phyloP scores from a whole-genome alignment of 352 stramenopile species.

The Peronospora destructor region DNA sequence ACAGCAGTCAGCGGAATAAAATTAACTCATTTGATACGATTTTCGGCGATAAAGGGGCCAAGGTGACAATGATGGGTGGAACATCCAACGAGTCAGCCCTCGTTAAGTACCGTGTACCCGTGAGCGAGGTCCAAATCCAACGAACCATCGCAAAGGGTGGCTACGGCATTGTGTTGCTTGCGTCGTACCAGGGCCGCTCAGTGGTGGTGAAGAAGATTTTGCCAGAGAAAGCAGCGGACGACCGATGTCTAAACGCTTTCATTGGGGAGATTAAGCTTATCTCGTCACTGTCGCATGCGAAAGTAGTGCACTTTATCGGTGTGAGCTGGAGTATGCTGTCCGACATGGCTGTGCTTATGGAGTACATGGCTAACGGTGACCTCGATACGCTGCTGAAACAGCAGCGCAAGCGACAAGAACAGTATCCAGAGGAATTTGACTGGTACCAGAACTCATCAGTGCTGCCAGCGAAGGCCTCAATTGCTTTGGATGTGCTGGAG shows the following conservation, averaged over 20 bases:
- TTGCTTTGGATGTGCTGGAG: slow-evolving; percentile 71
- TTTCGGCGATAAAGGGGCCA: slow-evolving; percentile 32
- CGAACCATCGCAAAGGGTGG: slow-evolving; percentile 64
- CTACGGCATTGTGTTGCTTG: slow-evolving; percentile 69
- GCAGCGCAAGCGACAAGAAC: slow-evolving; percentile 34
- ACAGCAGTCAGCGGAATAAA: slow-evolving; percentile 21
- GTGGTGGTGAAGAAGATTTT: slow-evolving; percentile 83
- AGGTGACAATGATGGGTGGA: slow-evolving; percentile 49
- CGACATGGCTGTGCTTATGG: slow-evolving; percentile 74
- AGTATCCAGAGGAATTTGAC: slow-evolving; percentile 48
- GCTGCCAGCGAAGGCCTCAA: slow-evolving; percentile 41
- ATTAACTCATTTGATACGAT: slow-evolving; percentile 45
- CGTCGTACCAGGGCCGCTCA: slow-evolving; percentile 44
- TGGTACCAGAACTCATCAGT: slow-evolving; percentile 56
- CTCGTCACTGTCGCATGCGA: slow-evolving; percentile 66
- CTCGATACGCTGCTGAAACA: slow-evolving; percentile 64
- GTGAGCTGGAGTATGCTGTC: slow-evolving; percentile 84
- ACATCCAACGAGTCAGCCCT: slow-evolving; percentile 51
- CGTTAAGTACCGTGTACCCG: slow-evolving; percentile 70
- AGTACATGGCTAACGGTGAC: slow-evolving; percentile 76
- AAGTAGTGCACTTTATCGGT: slow-evolving; percentile 76
- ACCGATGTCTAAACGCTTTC: slow-evolving; percentile 59
- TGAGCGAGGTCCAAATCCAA: slow-evolving; percentile 52
- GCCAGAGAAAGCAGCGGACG: slow-evolving; percentile 72
- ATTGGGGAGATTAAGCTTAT: slow-evolving; percentile 83